Base-by-base conservation (phyloP, 1,284 basidiomycete genomes). In the Lentinula novae-zelandiae region DNA sequence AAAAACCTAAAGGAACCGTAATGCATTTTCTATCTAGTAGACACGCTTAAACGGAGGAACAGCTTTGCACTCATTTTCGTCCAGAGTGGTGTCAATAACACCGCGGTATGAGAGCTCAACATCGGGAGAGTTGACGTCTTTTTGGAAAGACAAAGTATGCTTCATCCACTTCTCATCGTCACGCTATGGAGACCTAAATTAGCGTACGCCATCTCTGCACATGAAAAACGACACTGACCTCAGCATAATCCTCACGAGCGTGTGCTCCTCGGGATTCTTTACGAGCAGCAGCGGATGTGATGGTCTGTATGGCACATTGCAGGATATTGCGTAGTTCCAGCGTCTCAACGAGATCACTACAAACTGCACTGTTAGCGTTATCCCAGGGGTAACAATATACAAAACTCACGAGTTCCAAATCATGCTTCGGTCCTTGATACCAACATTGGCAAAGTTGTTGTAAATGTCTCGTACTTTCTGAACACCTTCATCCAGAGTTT, bases 241-340 rank as follows among this genome's bases (percentile, higher is more conserved):
- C 92, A 63, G 94, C 89, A 81, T 75, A 98, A 76, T 99, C 97
- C 76, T 98, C 95, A 67, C 96, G 92, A 51, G 97, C 96, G 72
- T 99, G 97, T 39, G 96, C 96, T 71, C 96, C 96, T 73, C 96
- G 92, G 44, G 93, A 96, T 75, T 99, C 97, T 78, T 97, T 93
- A 68, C 97, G 91, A 59, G 95, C 95, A 63, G 95, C 94, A 57
- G 97, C 97, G 58, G 93, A 89, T 48, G 89, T 90, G 73, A 99
- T 95, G 50, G 97, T 99, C 78, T 99, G 96, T 58, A 96, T 85
- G 59, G 97, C 96, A 70, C 91, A 93, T 72, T 96, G 95, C 69
- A 97, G 83, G 65, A 98, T 80, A 80, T 99, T 99, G 74, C 93
- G 91, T 50, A 99, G 89, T 78, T 99, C 97, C 60, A 99, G 84